Evolutionary conservation across 257 asterid species (phyloP), one percentile per base, ranked within the genome.

Genomic region (Scutellaria baicalensis): DNA sequence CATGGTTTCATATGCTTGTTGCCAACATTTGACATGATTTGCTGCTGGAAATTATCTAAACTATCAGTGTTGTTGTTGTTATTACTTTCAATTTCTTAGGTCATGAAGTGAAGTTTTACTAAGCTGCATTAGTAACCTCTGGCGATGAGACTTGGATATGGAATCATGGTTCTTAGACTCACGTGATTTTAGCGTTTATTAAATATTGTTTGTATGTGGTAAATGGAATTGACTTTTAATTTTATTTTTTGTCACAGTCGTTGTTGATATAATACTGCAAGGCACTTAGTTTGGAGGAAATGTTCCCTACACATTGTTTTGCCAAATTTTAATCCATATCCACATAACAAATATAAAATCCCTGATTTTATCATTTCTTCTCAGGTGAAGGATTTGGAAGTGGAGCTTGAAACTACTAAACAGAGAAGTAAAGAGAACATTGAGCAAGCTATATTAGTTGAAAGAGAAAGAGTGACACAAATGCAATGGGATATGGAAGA

Each of bases 401-500:
- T 83, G 82, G 99, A 94, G 79, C 99, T 94, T 71, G 95, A 89
- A 81, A 82, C 85, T 50, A 86, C 95, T 43, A 91, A 85, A 72
- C 92, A 84, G 66, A 94, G 88, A 80, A 71, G 93, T 75, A 91
- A 85, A 85, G 99, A 91, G 73, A 94, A 87, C 75, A 95, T 94
- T 56, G 97, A 91, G 76, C 97, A 91, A 79, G 95, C 97, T 72
- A 79, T 94, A 64, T 68, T 89, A 73, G 68, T 91, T 77, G 99
- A 91, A 83, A 82, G 92, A 78, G 99, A 91, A 80, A 81, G 97
- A 81, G 84, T 89, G 71, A 91, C 97, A 51, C 96, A 94, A 83
- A 94, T 91, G 95, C 97, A 91, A 80, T 94, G 99, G 99, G 96
- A 94, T 76, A 88, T 94, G 99, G 97, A 91, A 85, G 99, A 91